Base-by-base conservation (phyloP, 208 protist genomes). In the Leishmania amazonensis region DNA sequence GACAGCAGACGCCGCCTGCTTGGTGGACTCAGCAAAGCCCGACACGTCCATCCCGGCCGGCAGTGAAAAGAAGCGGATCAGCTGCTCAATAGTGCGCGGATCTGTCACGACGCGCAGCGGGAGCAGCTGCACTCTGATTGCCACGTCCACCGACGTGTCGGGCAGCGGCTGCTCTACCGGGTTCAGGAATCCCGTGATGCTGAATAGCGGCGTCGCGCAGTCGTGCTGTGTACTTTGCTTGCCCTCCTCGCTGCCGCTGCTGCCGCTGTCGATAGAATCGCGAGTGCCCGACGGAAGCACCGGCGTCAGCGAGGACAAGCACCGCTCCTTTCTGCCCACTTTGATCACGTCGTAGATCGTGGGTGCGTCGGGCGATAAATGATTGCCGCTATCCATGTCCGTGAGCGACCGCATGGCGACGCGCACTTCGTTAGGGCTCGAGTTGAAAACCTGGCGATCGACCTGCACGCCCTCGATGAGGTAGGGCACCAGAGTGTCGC, bases 61-160 rank as follows among this genome's bases (percentile, higher is more conserved):
- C 28, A 93, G 74, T 19, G 86, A 75, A 79, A 97, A 96, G 77
- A 96, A 97, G 51, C 80, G 49, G 19, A 88, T 58, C 38, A 96
- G 79, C 68, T 80, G 74, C 68, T 91, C 84, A 64, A 97, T 85
- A 17, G 88, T 94, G 51, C 75, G 80, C 35, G 91, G 90, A 79
- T 97, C 94, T 11, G 90, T 86, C 11, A 95, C 88, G 70, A 97
- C 87, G 74, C 93, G 91, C 62, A 97, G 79, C 38, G 93, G 94
- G 47, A 96, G 85, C 53, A 97, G 83, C 75, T 86, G 83, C 53
- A 96, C 88, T 35, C 91, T 86, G 79, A 97, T 72, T 19, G 88
- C 89, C 68, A 92, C 87, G 76, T 97, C 93, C 45, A 96, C 71
- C 40, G 86, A 76, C 35, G 91, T 95, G 79, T 96, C 90, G 40